Percentiles rank a stretch among this genome's conserved stretches.
Conservation (phyloP, 2,329 filamentous ascomycete genomes). For the Microsporum ferrugineum region DNA sequence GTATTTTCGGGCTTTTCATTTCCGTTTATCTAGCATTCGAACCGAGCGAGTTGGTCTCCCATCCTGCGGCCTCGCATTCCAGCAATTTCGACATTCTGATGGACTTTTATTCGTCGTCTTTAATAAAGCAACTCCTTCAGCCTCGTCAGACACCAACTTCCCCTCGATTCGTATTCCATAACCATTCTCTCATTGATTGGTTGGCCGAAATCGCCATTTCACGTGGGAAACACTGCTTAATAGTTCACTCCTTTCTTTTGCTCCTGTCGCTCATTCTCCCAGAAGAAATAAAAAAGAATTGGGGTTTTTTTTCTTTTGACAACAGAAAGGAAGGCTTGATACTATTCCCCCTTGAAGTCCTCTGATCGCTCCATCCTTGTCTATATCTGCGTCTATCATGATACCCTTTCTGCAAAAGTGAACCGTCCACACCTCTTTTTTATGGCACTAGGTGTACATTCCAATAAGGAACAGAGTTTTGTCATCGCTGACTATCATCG, state of each 20-base stretch:
- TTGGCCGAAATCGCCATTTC: neutral
- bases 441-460: neutral
- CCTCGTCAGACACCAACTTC: slow-evolving; percentile 3
- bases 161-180: slow-evolving; percentile 1
- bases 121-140: slow-evolving; percentile 1
- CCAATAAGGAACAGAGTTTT: slow-evolving; percentile 1
- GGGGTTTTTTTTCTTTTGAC: neutral
- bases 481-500: neutral
- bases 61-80: neutral
- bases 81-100: neutral
- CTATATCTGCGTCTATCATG: neutral
- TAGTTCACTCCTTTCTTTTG: slow-evolving; percentile 5
- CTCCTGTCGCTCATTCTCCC: neutral
- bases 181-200: neutral
- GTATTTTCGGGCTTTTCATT: neutral
- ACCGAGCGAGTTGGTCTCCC: neutral
- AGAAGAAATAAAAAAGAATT: neutral
- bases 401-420: neutral
- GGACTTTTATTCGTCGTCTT: neutral
- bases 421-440: neutral
- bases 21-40: neutral
- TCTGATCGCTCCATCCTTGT: neutral
- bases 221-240: neutral
- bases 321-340: neutral
- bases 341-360: neutral